Evolutionary conservation across 805 yeast species (phyloP), one percentile per base, ranked within the genome.

Genomic region (Lipomyces chichibuensis): DNA sequence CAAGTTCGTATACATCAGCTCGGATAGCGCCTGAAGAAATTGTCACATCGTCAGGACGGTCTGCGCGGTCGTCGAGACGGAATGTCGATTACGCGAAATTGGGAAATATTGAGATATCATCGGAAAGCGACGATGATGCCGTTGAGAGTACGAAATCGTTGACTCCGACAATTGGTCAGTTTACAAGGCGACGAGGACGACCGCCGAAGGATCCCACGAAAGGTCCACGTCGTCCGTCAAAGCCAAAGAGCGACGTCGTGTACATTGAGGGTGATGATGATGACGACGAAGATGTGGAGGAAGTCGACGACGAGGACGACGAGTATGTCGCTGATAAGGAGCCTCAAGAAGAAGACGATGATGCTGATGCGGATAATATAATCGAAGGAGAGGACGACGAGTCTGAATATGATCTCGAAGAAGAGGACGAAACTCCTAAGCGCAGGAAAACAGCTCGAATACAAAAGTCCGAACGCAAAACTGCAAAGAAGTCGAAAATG

Each of bases 171-270:
- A 61, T 59, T 17, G 49, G 49, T 3, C 49, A 43, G 32, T n/a
- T 35, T 20, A 51, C 39, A 20, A 43, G 57, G 33, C n/a, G 55
- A 8, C 64, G 67, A 17, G 67, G 67, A 5, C 64, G 67, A 11
- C 64, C 67, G 60, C 64, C 67, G 51, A 65, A 60, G 49, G 67
- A 59, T 64, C 65, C 58, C 17, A 27, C 14, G 3, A 52, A 57
- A 25, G 65, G 65, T 11, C 62, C 65, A n/a, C 3, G 49, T 37
- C 52, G 51, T 23, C 51, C 46, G 29, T 57, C 62, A 25, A 14
- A 51, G 49, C 52, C 57, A 25, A 59, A 46, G 25, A 32, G 20
- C 11, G 23, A 35, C 35, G 32, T 14, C 20, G 62, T 49, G 25
- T 49, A 57, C 39, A 23, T 58, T 25, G 53, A 53, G 8, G 62